phyloP scores from a whole-genome alignment of 768 basidiomycete species.

The Roridomyces roridus region DNA sequence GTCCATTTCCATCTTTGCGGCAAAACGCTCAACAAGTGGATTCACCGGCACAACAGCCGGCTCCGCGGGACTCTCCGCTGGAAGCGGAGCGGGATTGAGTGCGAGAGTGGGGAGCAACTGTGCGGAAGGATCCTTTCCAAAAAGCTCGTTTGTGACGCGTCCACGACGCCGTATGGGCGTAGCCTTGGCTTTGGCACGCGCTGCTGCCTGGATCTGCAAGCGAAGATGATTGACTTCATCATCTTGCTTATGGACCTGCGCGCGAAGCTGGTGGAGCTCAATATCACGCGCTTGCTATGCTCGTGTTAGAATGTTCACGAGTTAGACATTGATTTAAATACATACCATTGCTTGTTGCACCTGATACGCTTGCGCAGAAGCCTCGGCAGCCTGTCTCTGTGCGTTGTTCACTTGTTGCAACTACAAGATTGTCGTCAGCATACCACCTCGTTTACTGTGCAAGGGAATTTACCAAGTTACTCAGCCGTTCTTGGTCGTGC shows the following conservation, averaged over 20 bases:
- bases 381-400: not conserved
- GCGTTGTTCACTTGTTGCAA: not conserved
- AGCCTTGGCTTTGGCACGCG: not conserved
- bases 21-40: not conserved
- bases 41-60: not conserved
- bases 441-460: not conserved
- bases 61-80: not conserved
- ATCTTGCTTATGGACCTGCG: not conserved
- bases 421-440: not conserved
- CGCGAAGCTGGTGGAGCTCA: not conserved
- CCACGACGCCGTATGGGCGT: not conserved
- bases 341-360: not conserved
- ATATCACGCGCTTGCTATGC: not conserved
- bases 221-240: not conserved
- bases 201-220: not conserved
- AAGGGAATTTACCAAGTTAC: not conserved
- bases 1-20: not conserved
- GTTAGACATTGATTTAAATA: not conserved
- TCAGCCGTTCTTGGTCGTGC: not conserved
- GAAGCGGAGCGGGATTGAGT: slow-evolving; percentile 1
- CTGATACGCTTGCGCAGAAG: not conserved
- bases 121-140: not conserved
- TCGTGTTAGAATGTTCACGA: not conserved
- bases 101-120: not conserved
- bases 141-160: not conserved